Evolutionary conservation across 495 filamentous ascomycete genomes (phyloP).

Genomic region (Melanomma pulvis-pyrius): DNA sequence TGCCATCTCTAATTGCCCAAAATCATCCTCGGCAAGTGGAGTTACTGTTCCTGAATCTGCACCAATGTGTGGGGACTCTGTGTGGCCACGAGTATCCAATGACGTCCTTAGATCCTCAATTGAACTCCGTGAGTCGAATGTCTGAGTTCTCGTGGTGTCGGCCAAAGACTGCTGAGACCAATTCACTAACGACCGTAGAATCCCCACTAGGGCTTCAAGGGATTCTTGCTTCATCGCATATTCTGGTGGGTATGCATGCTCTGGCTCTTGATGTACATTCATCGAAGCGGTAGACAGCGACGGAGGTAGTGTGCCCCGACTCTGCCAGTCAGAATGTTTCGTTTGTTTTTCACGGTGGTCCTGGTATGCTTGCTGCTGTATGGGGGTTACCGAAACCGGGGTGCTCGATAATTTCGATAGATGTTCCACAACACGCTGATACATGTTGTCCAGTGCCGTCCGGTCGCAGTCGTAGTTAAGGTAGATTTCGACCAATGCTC

Average conservation of each 20-base stretch:
- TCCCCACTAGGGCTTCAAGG: conserved; percentile 84
- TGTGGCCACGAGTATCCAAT: conserved; percentile 60
- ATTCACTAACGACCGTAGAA: conserved; percentile 83
- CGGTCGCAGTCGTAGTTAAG: conserved; percentile 98
- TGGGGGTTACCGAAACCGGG: conserved; percentile 68
- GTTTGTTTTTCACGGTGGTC: conserved; percentile 67
- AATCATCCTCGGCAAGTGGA: conserved; percentile 82
- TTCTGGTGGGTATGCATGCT: conserved; percentile 75
- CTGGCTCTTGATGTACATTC: conserved; percentile 58
- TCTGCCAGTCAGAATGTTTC: conserved; percentile 70
- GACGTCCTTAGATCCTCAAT: conserved; percentile 80
- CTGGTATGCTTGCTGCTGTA: conserved; percentile 82
- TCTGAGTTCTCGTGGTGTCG: conserved; percentile 54
- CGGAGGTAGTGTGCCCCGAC: conserved; percentile 80
- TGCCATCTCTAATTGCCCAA: conserved; percentile 84
- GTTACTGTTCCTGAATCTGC: conserved; percentile 64
- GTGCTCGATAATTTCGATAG: conserved; percentile 78
- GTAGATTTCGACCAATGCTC: conserved; percentile 92
- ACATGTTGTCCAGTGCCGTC: conserved; percentile 92
- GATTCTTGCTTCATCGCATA: conserved; percentile 86
- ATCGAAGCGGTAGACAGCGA: conserved; percentile 80
- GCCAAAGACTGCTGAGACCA: conserved; percentile 83
- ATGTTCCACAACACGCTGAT: conserved; percentile 91
- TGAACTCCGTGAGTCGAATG: conserved; percentile 63
- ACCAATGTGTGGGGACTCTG: conserved; percentile 27